Evolutionary conservation across 768 basidiomycete species (phyloP), one percentile per base, ranked within the genome.

Genomic region (Pluteus cervinus): DNA sequence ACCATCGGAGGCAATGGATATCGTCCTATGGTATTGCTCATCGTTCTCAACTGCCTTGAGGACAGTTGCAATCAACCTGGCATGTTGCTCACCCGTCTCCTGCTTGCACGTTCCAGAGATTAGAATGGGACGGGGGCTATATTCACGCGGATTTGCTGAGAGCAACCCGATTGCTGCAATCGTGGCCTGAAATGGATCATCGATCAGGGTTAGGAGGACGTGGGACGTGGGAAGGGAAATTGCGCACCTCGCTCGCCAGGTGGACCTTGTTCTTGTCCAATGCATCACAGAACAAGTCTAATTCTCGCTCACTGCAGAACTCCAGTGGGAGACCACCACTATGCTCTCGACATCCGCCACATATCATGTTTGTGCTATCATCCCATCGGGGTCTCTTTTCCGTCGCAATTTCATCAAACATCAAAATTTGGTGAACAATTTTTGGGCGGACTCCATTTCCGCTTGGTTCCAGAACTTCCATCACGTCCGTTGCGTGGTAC

Each of bases 1-100:
- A 1, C 54, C 57, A 38, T 58, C 57, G 1, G 57, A 49, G 1
- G 52, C 50, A 17, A 60, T 36, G 3, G 36, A 43, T 25, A 44
- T 32, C 14, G 37, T 33, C 18, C n/a, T 28, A 8, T 22, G 3
- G 36, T 39, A 10, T 32, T 31, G 17, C 12, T 24, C 24, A 33
- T 36, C 33, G 15, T 7, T 15, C 23, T 37, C 33, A 16, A 45
- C 16, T 7, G 48, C 50, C 7, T 47, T 28, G 14, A 50, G 28
- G 7, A 43, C 30, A 0, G 41, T 47, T 7, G 39, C 18, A 12
- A 62, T 37, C 7, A 62, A 16, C 3, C 28, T 15, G 14, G 44
- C 40, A 14, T 54, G 57, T 20, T 49, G 16, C 20, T 31, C 26
- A 10, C 36, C 43, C 21, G 40, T 26, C 28, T 46, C 40, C 2